Evolutionary conservation across 2,329 filamentous ascomycete genomes (phyloP).

Genomic region (Aspergillus pseudoglaucus): DNA sequence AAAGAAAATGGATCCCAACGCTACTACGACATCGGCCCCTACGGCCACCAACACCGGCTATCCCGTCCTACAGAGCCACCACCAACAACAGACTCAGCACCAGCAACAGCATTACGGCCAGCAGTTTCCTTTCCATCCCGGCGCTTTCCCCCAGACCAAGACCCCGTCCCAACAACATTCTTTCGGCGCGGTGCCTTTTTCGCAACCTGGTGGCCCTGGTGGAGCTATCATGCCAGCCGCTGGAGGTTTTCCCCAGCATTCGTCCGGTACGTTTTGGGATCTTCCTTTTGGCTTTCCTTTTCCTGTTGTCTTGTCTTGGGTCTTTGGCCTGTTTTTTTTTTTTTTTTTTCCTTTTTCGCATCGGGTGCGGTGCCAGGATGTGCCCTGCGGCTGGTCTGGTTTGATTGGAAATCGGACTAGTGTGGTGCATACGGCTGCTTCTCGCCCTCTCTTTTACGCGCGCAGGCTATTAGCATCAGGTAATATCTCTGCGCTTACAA

Average conservation of each 20-base stretch:
- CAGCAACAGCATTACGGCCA: slow-evolving; percentile 14
- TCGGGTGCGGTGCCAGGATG: no score
- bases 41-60: slow-evolving; percentile 13
- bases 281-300: slow-evolving; percentile 6
- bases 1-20: slow-evolving; percentile 25
- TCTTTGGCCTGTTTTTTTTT: no score
- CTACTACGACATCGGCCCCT: slow-evolving; percentile 18
- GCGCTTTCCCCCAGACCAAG: slow-evolving; percentile 29
- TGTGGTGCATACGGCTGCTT: no score
- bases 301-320: slow-evolving; percentile 7
- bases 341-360: no score
- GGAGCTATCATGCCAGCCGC: slow-evolving; percentile 31
- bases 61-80: slow-evolving; percentile 15
- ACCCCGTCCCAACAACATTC: slow-evolving; percentile 25
- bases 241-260: slow-evolving; percentile 28
- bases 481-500: no score
- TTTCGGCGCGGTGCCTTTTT: slow-evolving; percentile 27
- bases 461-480: no score
- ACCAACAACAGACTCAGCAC: slow-evolving; percentile 16
- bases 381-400: no score
- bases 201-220: slow-evolving; percentile 27
- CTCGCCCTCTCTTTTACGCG: no score
- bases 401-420: no score
- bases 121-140: slow-evolving; percentile 32
- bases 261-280: slow-evolving; percentile 25